Evolutionary conservation across 352 stramenopile genomes (phyloP), one percentile per base, ranked within the genome.

Genomic region (Lagenidium giganteum): DNA sequence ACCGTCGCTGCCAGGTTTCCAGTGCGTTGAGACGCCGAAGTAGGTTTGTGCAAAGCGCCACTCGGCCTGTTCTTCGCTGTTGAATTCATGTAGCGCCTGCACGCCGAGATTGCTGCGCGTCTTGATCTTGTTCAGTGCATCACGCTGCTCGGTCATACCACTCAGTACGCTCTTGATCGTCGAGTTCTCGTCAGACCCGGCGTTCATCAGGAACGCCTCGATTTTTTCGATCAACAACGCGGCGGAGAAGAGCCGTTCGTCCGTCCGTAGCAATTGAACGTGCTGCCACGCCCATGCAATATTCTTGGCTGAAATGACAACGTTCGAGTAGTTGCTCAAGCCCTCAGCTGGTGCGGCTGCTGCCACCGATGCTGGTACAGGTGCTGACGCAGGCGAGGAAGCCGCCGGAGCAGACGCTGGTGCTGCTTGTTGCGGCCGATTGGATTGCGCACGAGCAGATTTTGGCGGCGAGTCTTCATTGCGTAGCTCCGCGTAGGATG

Each of bases 41-140:
- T 82, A 72, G 14, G 55, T 72, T 32, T 87, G 74, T 2, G 62
- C 74, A 44, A 83, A 80, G 35, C 79, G 61, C 74, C 74, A 87
- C 14, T 80, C 67, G 8, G 65, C 62, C 6, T 61, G 56, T 11
- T 74, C 56, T 31, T 70, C 65, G 22, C 54, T 42, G 34, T 57
- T 75, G 47, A 87, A 87, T 23, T 87, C 74, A 17, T 65, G 66
- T 9, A 87, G 37, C 2, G 72, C 69, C 17, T 47, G 52, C 12
- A 70, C 43, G 5, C 70, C 70, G 41, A 67, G 48, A 36, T 67
- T 47, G 16, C 56, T 67, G 8, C 70, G 64, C 17, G 64, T 51
- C 51, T 80, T 79, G 28, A 83, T 67, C 16, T 64, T 51, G 4
- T 52, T 47, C 27, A 85, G 23, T 13, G 68, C 40, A 11, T 71